Evolutionary conservation across 2,329 filamentous ascomycete species (phyloP).

Genomic region (Seiridium unicorne): DNA sequence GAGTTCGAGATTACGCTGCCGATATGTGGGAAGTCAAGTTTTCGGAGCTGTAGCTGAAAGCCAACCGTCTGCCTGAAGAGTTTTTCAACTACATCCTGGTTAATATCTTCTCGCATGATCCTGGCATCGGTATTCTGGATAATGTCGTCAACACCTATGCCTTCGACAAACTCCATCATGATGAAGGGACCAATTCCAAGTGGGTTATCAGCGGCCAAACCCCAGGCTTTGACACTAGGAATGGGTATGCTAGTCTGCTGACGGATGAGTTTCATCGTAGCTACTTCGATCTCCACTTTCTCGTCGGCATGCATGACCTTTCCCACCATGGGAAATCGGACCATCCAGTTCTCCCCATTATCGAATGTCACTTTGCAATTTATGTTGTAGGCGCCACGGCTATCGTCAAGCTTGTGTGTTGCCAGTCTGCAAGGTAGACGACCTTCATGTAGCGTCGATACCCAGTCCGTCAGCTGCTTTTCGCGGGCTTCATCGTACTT

Average conservation of each 20-base stretch:
- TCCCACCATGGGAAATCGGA: conserved; percentile 14
- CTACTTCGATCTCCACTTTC: conserved; percentile 14
- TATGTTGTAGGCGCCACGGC: conserved; percentile 5
- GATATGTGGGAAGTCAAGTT: conserved; percentile 1
- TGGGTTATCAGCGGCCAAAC: conserved; percentile 12
- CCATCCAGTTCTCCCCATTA: conserved; percentile 13
- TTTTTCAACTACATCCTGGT: not conserved
- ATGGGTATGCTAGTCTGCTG: conserved; percentile 14
- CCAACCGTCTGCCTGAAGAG: not conserved
- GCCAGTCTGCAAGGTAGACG: not conserved
- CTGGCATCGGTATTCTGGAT: conserved; percentile 8
- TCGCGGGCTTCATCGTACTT: not conserved
- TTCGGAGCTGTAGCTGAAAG: not conserved
- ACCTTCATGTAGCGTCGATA: not conserved
- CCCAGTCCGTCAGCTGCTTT: not conserved
- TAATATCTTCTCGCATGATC: not conserved
- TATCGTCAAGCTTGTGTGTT: not conserved
- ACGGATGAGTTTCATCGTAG: conserved; percentile 13
- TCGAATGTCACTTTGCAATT: conserved; percentile 1
- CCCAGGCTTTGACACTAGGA: conserved; percentile 14
- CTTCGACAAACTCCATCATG: conserved; percentile 12
- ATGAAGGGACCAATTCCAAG: conserved; percentile 16
- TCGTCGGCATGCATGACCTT: conserved; percentile 11
- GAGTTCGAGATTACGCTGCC: not conserved
- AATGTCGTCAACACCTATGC: conserved; percentile 10